Evolutionary conservation across 805 yeast genomes (phyloP), one percentile per base, ranked within the genome.

Genomic region (Ogataea naganishii): DNA sequence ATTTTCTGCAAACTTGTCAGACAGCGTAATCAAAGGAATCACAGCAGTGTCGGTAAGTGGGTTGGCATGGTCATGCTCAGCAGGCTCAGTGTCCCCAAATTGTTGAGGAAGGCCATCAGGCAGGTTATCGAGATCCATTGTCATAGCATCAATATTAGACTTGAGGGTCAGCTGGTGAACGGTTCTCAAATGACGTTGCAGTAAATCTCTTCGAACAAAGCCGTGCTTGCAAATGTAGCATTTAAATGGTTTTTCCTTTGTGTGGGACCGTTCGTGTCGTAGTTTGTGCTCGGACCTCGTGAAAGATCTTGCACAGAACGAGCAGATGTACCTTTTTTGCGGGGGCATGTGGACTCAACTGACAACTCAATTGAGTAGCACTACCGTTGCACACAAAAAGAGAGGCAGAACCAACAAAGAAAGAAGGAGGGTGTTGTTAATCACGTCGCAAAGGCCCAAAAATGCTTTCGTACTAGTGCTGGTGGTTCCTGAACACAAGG

Each of bases 251-350:
- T 84, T 74, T 44, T 77, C 84, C 44, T 80, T 80, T 10, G 86
- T 80, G 47, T 81, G 92, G 1, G 85, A 75, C 17, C 88, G 57
- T 51, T 81, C 89, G 44, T 81, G 92, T 28, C 92, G 67, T 24
- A 78, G 72, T 41, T 79, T 69, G 51, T 81, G 92, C 49, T 81
- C 92, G 8, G 81, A 71, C 30, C 92, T 59, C n/a, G 85, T 73
- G 47, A 81, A 81, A 6, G 84, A 79, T 38, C 88, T 63, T 19
- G 86, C 82, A 44, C 94, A 82, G 47, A 72, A 81, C 6, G 81
- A 74, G 56, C 94, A 82, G 23, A 79, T 69, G 52, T 80, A 81
- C 43, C 80, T 74, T 41, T 79, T 68, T 43, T 69, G 77, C 23
- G 77, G 58, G n/a, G 26, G 18, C 35, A 30, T 22, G n/a, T 5